Percentiles rank a stretch among this genome's conserved stretches.
Evolutionary conservation across 345 rosid genomes (phyloP).

Genomic region (Dovyalis caffra): DNA sequence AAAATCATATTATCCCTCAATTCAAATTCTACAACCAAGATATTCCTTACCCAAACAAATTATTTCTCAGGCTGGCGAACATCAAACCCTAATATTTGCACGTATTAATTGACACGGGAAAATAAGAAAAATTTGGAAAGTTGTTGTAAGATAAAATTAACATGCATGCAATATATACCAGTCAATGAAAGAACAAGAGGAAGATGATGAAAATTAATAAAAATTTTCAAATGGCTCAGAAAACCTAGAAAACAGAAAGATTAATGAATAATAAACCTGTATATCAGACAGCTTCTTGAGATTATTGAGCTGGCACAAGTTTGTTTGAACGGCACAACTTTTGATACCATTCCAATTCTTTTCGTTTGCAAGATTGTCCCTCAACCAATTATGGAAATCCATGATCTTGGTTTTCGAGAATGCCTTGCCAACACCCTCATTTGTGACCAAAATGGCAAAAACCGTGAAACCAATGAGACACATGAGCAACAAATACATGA

Average conservation of each 20-base stretch:
- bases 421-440: slow-evolving; percentile 13
- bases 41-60: too few species aligned
- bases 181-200: too few species aligned
- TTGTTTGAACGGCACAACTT: slow-evolving; percentile 29
- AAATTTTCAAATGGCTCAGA: not conserved
- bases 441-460: slow-evolving; percentile 33
- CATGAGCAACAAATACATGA: slow-evolving; percentile 31
- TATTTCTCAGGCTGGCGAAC: too few species aligned
- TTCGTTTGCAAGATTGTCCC: slow-evolving; percentile 12
- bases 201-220: too few species aligned
- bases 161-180: too few species aligned
- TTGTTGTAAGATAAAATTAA: too few species aligned
- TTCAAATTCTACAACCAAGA: too few species aligned
- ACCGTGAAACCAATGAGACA: slow-evolving; percentile 27
- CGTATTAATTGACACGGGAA: too few species aligned
- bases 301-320: slow-evolving; percentile 21
- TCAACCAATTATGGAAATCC: slow-evolving; percentile 42
- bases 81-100: too few species aligned
- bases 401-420: slow-evolving; percentile 19
- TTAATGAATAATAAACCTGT: slow-evolving; percentile 16
- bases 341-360: slow-evolving; percentile 32
- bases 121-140: too few species aligned
- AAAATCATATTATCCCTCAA: too few species aligned
- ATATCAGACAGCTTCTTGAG: not conserved
- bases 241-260: not conserved